Evolutionary conservation across 441 rosid genomes (phyloP).

Genomic region (Isatis lusitanica): DNA sequence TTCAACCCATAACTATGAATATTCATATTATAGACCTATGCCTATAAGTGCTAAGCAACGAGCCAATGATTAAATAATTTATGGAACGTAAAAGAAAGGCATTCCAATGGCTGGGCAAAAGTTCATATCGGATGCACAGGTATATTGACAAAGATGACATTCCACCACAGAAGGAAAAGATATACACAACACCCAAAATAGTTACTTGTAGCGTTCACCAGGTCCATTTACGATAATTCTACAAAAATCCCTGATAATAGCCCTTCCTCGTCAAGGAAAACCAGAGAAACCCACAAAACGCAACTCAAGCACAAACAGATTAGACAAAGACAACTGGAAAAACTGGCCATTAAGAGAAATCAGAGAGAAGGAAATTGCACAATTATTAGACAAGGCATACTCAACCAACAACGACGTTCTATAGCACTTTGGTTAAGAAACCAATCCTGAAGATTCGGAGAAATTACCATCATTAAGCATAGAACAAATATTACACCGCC

Average conservation of each 20-base stretch:
- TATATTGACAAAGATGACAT: background rate
- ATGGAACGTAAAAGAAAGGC: background rate
- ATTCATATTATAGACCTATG: constrained; percentile 8
- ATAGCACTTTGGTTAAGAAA: background rate
- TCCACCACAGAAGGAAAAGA: background rate
- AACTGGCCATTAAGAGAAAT: background rate
- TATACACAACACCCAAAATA: constrained; percentile 13
- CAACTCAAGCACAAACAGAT: constrained; percentile 17
- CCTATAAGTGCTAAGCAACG: background rate
- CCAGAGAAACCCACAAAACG: background rate
- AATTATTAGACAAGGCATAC: constrained; percentile 8
- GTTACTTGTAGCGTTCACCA: constrained; percentile 16
- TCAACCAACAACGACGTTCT: background rate
- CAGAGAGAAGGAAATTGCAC: background rate
- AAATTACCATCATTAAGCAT: constrained; percentile 88
- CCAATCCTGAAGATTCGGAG: background rate
- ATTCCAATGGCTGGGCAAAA: constrained; percentile 7
- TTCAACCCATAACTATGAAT: constrained; percentile 8
- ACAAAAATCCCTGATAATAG: background rate
- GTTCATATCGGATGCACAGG: background rate
- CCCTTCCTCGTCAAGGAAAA: background rate
- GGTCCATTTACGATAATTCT: constrained; percentile 12
- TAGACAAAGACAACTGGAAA: background rate
- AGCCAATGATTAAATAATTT: background rate
- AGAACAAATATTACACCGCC: constrained; percentile 97